phyloP scores from a whole-genome alignment of 495 filamentous ascomycete species.

The Rhizodiscina lignyota region DNA sequence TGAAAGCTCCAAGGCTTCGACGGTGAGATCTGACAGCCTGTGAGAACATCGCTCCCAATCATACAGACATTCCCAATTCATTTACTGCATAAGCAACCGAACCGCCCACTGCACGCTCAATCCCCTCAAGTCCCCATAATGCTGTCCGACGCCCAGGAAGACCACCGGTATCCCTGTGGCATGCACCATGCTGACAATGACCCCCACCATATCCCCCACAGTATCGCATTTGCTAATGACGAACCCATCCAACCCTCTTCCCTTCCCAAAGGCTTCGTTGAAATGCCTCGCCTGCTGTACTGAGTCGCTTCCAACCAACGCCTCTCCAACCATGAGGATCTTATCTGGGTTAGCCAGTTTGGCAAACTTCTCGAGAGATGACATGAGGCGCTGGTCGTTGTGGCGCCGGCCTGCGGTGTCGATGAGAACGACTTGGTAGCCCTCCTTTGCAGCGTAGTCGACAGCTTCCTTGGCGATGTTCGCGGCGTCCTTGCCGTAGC shows the following conservation, averaged over 20 bases:
- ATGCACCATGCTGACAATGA: conserved; percentile 92
- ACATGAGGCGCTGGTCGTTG: conserved; percentile 92
- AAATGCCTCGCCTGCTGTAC: conserved; percentile 94
- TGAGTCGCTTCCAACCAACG: conserved; percentile 83
- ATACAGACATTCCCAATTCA: too few relatives aligned
- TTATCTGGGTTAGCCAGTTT: conserved; percentile 92
- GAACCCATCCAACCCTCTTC: conserved; percentile 74
- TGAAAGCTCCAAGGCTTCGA: too few relatives aligned
- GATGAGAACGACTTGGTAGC: conserved; percentile 87
- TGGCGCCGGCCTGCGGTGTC: conserved; percentile 91
- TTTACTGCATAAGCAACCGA: conserved; percentile 49
- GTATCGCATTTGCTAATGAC: conserved; percentile 98
- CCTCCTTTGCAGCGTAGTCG: conserved; percentile 50
- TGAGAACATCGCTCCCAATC: too few relatives aligned
- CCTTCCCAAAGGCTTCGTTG: conserved; percentile 75
- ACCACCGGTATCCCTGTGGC: conserved; percentile 90
- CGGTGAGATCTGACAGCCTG: too few relatives aligned
- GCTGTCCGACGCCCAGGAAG: conserved; percentile 88
- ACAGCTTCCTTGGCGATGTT: conserved; percentile 92
- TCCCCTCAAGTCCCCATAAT: conserved; percentile 88
- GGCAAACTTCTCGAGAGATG: conserved; percentile 86
- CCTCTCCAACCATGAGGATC: conserved; percentile 98
- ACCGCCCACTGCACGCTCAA: conserved; percentile 88
- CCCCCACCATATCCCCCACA: conserved; percentile 96
- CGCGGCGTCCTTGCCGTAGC: conserved; percentile 93